These are phyloP conservation scores for Tillandsia leiboldiana DNA, from an alignment of 176 grass and related monocot species.

Conservation along the genomic window DNA sequence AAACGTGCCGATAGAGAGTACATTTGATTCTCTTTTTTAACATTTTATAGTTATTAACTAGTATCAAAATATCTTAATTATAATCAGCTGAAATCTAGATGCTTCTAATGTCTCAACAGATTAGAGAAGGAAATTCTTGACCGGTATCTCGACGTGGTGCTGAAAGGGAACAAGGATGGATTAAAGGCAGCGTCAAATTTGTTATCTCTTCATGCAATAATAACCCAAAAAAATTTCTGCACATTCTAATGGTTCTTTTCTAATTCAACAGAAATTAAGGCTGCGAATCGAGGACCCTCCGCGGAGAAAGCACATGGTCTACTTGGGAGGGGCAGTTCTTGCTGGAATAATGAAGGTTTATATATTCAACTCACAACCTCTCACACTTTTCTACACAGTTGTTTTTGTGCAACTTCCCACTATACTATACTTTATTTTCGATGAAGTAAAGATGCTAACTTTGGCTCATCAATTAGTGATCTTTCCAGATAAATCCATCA, in stretches of 20 bases:
- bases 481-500: not conserved
- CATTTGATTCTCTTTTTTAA: no score
- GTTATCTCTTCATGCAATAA: not conserved
- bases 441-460: not conserved
- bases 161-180: conserved; percentile 95
- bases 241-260: conserved; percentile 1
- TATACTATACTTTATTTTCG: not conserved
- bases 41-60: no score
- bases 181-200: conserved; percentile 44
- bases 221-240: not conserved
- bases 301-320: conserved; percentile 95
- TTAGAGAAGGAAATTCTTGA: conserved; percentile 96
- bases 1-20: no score
- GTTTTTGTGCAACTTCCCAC: not conserved
- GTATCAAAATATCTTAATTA: no score
- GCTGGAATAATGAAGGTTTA: conserved; percentile 97
- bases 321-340: conserved; percentile 83
- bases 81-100: not conserved
- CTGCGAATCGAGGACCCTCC: conserved; percentile 94
- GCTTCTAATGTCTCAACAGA: conserved; percentile 24
- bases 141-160: conserved; percentile 73
- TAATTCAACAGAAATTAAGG: conserved; percentile 58
- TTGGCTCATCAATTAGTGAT: not conserved
- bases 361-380: not conserved
- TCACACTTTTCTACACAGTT: not conserved